Conservation (phyloP, 2,329 filamentous ascomycete species). For the Ramularia endophylla region DNA sequence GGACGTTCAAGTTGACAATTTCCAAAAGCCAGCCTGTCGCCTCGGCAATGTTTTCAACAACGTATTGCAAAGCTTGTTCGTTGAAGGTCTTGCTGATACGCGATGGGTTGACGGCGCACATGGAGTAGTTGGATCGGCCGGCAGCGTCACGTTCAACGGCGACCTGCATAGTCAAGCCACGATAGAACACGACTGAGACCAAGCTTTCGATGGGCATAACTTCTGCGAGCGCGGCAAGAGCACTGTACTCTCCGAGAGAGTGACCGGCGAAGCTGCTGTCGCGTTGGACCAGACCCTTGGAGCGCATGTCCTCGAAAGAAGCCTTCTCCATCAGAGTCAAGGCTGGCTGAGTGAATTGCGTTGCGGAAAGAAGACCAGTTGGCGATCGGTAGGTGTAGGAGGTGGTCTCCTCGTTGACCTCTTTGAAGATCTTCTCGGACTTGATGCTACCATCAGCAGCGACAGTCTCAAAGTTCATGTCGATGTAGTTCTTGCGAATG, state of each 20-base stretch:
- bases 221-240: conserved; percentile 88
- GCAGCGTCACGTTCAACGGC: conserved; percentile 91
- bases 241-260: conserved; percentile 97
- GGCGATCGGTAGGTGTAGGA: conserved; percentile 98
- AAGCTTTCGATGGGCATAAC: conserved; percentile 99
- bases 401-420: conserved; percentile 83
- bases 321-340: conserved; percentile 99
- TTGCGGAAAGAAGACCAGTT: conserved; percentile 88
- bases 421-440: conserved; percentile 99
- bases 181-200: conserved; percentile 98
- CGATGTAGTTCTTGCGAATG: conserved; percentile 98
- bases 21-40: conserved; percentile 93
- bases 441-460: conserved; percentile 86
- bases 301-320: conserved; percentile 97
- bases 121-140: conserved; percentile 95
- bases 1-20: conserved; percentile 92
- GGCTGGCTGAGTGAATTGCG: conserved; percentile 96
- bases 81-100: conserved; percentile 98
- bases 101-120: conserved; percentile 99
- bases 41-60: conserved; percentile 91
- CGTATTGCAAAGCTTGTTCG: conserved; percentile 92
- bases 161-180: conserved; percentile 98
- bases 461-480: conserved; percentile 99
- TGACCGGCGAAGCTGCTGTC: conserved; percentile 98
- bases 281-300: conserved; percentile 89